Conservation (phyloP, 306 rosid species). For the Dryas octopetala region DNA sequence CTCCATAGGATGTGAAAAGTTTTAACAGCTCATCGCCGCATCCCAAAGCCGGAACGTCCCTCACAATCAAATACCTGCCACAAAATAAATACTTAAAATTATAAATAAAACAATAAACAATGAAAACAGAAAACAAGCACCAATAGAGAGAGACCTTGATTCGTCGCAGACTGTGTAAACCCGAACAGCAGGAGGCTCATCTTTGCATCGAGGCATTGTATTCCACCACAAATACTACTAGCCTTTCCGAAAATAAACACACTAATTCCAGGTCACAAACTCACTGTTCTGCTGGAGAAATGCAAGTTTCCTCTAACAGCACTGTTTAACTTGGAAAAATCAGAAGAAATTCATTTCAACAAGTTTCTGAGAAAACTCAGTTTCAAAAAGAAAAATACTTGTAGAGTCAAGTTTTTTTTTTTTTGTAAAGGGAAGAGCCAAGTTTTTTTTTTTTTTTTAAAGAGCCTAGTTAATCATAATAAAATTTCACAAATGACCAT, state of each 20-base stretch:
- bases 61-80: constrained; percentile 74
- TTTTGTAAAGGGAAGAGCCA: too few species aligned
- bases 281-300: neutral
- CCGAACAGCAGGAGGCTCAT: constrained; percentile 66
- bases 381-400: neutral
- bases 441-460: too few species aligned
- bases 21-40: constrained; percentile 72
- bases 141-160: constrained; percentile 50
- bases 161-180: constrained; percentile 87
- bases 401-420: neutral
- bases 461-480: too few species aligned
- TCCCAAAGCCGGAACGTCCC: constrained; percentile 83
- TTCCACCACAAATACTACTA: neutral
- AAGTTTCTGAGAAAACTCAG: neutral
- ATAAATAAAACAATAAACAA: neutral
- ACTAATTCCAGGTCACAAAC: too few species aligned
- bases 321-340: neutral
- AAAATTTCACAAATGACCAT: neutral
- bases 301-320: neutral
- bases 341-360: neutral
- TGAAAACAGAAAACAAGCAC: neutral
- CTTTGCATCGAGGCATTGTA: constrained; percentile 64
- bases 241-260: too few species aligned
- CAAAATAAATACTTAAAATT: neutral
- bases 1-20: constrained; percentile 72